Percentiles rank a stretch among this genome's conserved stretches.
phyloP scores from a whole-genome alignment of 768 basidiomycete genomes.

The Terana coerulea region DNA sequence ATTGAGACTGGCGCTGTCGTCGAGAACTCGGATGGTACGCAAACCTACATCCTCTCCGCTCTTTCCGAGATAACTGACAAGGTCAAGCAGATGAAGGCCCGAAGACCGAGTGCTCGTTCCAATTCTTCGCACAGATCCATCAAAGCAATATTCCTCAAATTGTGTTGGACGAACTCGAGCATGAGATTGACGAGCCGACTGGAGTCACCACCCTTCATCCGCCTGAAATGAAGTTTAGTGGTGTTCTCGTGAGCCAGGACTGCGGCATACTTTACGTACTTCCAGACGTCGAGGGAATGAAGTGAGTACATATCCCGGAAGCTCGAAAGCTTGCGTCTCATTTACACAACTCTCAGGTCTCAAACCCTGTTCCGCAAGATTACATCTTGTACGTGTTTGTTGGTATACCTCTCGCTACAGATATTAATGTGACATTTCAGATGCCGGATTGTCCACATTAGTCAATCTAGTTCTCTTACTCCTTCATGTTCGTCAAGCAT shows the following conservation, averaged over 20 bases:
- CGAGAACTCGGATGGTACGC: slow-evolving; percentile 9
- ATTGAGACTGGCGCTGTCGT: slow-evolving; percentile 46
- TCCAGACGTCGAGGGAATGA: slow-evolving; percentile 61
- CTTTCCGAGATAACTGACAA: too few species aligned
- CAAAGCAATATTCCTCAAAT: slow-evolving; percentile 46
- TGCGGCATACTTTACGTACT: slow-evolving; percentile 76
- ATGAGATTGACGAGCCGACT: slow-evolving; percentile 70
- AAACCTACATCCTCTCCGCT: neutral
- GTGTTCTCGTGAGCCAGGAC: slow-evolving; percentile 70
- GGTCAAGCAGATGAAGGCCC: slow-evolving; percentile 41
- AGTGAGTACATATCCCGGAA: slow-evolving; percentile 41
- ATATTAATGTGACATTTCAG: slow-evolving; percentile 32
- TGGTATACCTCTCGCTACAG: neutral
- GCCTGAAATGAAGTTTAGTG: slow-evolving; percentile 57
- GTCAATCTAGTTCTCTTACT: slow-evolving; percentile 63
- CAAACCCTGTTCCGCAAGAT: slow-evolving; percentile 41
- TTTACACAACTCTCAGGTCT: slow-evolving; percentile 17
- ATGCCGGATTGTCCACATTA: slow-evolving; percentile 68
- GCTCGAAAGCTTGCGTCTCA: too few species aligned
- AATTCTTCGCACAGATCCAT: slow-evolving; percentile 62
- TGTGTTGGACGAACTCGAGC: slow-evolving; percentile 67
- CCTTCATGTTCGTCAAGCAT: slow-evolving; percentile 71
- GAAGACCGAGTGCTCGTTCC: slow-evolving; percentile 60
- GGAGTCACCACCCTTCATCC: slow-evolving; percentile 57
- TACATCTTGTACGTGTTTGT: slow-evolving; percentile 37